These are phyloP conservation scores for Malassezia restricta DNA, from an alignment of 1,284 basidiomycete species.

Conservation along the genomic window DNA sequence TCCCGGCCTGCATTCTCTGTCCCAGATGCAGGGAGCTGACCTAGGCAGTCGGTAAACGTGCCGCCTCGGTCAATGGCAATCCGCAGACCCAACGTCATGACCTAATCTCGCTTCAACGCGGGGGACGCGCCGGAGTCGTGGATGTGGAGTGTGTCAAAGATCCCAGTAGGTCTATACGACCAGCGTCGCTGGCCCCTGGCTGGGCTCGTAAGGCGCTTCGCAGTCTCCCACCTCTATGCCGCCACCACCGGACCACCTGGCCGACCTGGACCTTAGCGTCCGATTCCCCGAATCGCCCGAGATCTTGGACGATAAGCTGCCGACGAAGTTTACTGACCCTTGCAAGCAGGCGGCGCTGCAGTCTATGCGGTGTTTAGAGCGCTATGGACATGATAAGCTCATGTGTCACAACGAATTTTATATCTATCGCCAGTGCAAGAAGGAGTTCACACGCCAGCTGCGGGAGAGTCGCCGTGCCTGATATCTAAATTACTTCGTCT, in stretches of 20 bases:
- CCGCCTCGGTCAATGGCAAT: conserved; percentile 43
- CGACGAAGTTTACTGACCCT: conserved; percentile 35
- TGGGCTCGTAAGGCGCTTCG: neutral
- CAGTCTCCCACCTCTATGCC: neutral
- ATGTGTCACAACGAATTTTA: conserved; percentile 36
- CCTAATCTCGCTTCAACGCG: neutral
- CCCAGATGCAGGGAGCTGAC: conserved; percentile 18
- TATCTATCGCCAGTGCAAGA: conserved; percentile 25
- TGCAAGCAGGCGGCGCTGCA: conserved; percentile 39
- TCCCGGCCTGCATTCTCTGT: conserved; percentile 23
- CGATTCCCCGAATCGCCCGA: conserved; percentile 4
- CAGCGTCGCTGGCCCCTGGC: too few relatives aligned
- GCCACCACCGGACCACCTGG: neutral
- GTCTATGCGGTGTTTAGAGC: conserved; percentile 41
- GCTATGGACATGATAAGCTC: conserved; percentile 31
- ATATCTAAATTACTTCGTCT: neutral
- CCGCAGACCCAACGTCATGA: conserved; percentile 24
- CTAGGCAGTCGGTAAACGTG: conserved; percentile 43
- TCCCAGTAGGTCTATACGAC: too few relatives aligned
- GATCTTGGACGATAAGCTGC: conserved; percentile 28
- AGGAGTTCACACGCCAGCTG: conserved; percentile 6
- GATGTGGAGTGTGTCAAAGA: too few relatives aligned
- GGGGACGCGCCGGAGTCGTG: too few relatives aligned
- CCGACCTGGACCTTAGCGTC: conserved; percentile 19
- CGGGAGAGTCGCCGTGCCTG: neutral